A percentile compares a stretch with the other conserved stretches of the same genome.
Conservation (phyloP, 2,329 filamentous ascomycete genomes). For the Fusarium agapanthi region DNA sequence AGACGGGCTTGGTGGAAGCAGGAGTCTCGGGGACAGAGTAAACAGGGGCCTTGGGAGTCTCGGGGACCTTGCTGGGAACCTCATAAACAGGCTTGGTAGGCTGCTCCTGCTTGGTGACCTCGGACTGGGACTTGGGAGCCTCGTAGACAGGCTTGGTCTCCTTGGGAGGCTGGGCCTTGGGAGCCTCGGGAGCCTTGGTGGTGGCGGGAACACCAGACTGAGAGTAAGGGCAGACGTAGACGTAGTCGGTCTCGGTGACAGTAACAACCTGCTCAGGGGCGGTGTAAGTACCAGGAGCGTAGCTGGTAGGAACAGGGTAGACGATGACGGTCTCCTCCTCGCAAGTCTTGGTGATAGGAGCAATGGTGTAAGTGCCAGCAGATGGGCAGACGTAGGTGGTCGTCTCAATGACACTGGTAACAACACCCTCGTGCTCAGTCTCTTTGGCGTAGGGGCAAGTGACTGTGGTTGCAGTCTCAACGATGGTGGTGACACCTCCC, state of each 20-base stretch:
- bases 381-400: slow-evolving; percentile 79
- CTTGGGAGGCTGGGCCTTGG: slow-evolving; percentile 36
- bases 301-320: slow-evolving; percentile 72
- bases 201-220: slow-evolving; percentile 50
- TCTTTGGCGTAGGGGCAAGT: slow-evolving; percentile 75
- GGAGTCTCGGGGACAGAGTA: slow-evolving; percentile 15
- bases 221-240: slow-evolving; percentile 76
- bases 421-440: slow-evolving; percentile 63
- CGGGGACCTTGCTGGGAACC: slow-evolving; percentile 16
- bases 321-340: slow-evolving; percentile 64
- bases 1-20: slow-evolving; percentile 10
- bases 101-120: slow-evolving; percentile 31
- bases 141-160: slow-evolving; percentile 29
- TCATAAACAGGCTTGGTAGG: slow-evolving; percentile 20
- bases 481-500: slow-evolving; percentile 77
- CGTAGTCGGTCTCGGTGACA: slow-evolving; percentile 72
- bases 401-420: slow-evolving; percentile 72
- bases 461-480: slow-evolving; percentile 71
- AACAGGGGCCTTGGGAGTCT: slow-evolving; percentile 11
- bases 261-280: slow-evolving; percentile 73
- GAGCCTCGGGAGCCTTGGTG: slow-evolving; percentile 25
- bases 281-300: slow-evolving; percentile 77
- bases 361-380: slow-evolving; percentile 80
- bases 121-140: slow-evolving; percentile 29
- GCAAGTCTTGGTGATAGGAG: slow-evolving; percentile 70